Percentiles rank a stretch among this genome's conserved stretches.
Conservation (phyloP, 2,329 filamentous ascomycete genomes). For the Pseudogymnoascus sp. region DNA sequence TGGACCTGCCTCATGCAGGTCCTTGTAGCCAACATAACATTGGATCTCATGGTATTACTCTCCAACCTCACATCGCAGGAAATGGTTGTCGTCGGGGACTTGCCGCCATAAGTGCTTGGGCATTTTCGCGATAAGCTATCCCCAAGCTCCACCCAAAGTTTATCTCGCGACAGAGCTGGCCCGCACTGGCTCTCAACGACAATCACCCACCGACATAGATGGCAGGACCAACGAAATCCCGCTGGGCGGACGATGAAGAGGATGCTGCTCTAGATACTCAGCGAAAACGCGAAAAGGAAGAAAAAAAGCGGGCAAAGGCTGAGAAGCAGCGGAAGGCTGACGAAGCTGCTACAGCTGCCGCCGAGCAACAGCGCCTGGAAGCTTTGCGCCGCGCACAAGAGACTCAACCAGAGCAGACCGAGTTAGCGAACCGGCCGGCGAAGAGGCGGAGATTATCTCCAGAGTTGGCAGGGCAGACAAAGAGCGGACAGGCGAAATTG, state of each 20-base stretch:
- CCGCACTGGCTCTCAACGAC: background rate
- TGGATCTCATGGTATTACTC: slow-evolving; percentile 22
- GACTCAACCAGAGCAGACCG: slow-evolving; percentile 20
- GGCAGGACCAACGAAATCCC: slow-evolving; percentile 40
- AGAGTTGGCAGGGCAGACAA: slow-evolving; percentile 23
- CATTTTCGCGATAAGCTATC: slow-evolving; percentile 4
- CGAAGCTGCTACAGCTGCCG: slow-evolving; percentile 29
- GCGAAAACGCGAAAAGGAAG: slow-evolving; percentile 74
- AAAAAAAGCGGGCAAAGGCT: slow-evolving; percentile 75
- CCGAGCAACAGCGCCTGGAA: slow-evolving; percentile 12
- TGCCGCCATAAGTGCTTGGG: background rate
- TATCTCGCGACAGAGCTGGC: background rate
- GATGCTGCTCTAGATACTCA: slow-evolving; percentile 66
- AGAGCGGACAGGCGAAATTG: slow-evolving; percentile 42
- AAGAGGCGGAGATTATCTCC: slow-evolving; percentile 50
- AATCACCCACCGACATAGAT: background rate
- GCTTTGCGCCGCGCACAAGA: slow-evolving; percentile 24
- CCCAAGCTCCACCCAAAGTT: background rate
- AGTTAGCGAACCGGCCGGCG: slow-evolving; percentile 42
- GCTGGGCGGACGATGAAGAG: slow-evolving; percentile 81
- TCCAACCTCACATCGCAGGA: background rate
- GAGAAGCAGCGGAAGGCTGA: slow-evolving; percentile 68
- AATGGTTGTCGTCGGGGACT: background rate
- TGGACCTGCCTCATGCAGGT: slow-evolving; percentile 19
- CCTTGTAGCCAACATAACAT: slow-evolving; percentile 18